These are phyloP conservation scores for Moringa oleifera DNA, from an alignment of 345 rosid species.

Conservation along the genomic window DNA sequence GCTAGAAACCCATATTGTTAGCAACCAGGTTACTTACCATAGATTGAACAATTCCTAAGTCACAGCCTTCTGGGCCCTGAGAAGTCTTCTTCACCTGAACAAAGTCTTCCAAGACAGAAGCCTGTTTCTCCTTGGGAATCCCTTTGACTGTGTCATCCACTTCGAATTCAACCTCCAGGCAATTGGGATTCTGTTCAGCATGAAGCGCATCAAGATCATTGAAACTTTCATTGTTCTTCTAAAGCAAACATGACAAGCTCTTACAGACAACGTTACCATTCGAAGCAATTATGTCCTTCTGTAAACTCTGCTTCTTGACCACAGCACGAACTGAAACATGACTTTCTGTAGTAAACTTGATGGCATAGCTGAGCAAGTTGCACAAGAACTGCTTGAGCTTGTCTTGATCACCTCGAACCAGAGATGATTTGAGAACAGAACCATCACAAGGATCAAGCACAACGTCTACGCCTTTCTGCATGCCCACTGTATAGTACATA, in stretches of 20 bases:
- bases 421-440: constrained; percentile 36
- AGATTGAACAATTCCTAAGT: constrained; percentile 85
- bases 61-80: constrained; percentile 57
- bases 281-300: constrained; percentile 26
- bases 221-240: constrained; percentile 20
- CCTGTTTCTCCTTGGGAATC: constrained; percentile 55
- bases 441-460: constrained; percentile 59
- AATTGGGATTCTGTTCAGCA: constrained; percentile 19
- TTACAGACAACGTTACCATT: constrained; percentile 15
- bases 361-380: constrained; percentile 74
- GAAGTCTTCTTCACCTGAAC: constrained; percentile 73
- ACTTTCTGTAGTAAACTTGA: constrained; percentile 69
- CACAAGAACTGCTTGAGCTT: constrained; percentile 56
- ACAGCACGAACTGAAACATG: constrained; percentile 54
- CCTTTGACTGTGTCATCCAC: constrained; percentile 86
- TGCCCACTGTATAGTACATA: constrained; percentile 46
- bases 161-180: constrained; percentile 57
- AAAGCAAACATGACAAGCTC: constrained; percentile 18
- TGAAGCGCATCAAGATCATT: constrained; percentile 11
- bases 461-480: constrained; percentile 62
- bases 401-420: constrained; percentile 55
- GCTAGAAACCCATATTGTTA: neutral
- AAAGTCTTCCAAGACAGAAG: constrained; percentile 66
- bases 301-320: constrained; percentile 41
- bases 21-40: constrained; percentile 37